Evolutionary conservation across 768 basidiomycete genomes (phyloP), one percentile per base, ranked within the genome.

Genomic region (Agaricus subrufescens): DNA sequence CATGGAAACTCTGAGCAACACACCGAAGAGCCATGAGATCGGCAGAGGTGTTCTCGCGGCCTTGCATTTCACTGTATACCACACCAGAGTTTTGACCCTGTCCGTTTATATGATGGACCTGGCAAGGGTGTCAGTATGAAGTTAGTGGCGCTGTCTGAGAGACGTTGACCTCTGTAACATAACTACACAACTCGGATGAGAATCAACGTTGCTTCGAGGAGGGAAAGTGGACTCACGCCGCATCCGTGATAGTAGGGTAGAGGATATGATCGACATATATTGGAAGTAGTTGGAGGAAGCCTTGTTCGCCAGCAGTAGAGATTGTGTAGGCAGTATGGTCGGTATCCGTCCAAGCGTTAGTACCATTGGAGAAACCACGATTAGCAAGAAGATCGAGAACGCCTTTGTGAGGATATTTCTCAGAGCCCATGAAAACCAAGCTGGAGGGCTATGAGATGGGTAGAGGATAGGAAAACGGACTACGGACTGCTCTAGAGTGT

Each of bases 11-110:
- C 11, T 1, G 1, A 34, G 34, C 34, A 34, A 19, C 83, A 43
- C 60, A 94, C 93, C 83, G 74, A 27, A 94, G 79, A 38, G 87
- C 84, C 90, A 97, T 94, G 44, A 98, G 74, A 72, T 98, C 95
- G 9, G 84, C 85, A 1, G 91, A 84, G 0, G 91, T 94, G 65
- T 98, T 98, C 74, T 98, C 88, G 46, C 96, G 81, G 1, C 94
- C 94, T 72, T 95, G 92, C 94, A 97, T 97, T 73, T 94, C 91
- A 65, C 89, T 90, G 70, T 97, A 98, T 9, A 98, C 96, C 1
- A 99, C 97, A 38, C 97, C 97, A 14, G 91, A 89, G 65, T 98
- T 84, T 62, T 95, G 84, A 7, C 94, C 96, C 65, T 91, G 85
- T 2, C 81, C 81, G 68, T 98, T 90, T 61, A 98, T 85, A 69